Evolutionary conservation across 2,329 filamentous ascomycete species (phyloP).

Genomic region (Neofusicoccum sp.): DNA sequence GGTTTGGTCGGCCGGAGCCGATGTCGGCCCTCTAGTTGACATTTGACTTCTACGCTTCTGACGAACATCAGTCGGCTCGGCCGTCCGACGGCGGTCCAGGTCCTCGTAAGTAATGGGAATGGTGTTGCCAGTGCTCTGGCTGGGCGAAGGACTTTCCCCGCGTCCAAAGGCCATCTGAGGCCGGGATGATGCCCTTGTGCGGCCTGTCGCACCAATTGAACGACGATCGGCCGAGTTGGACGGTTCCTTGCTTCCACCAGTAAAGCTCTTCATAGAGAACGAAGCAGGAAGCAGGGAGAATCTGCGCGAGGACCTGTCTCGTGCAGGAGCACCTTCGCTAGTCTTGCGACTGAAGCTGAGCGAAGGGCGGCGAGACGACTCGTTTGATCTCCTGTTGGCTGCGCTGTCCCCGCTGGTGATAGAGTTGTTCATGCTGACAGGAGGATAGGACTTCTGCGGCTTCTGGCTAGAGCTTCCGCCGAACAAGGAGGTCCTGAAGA

Average conservation of each 20-base stretch:
- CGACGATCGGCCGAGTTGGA: slow-evolving; percentile 30
- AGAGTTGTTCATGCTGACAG: slow-evolving; percentile 83
- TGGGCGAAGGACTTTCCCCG: slow-evolving; percentile 47
- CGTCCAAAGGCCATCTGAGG: slow-evolving; percentile 47
- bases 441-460: slow-evolving; percentile 72
- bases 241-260: slow-evolving; percentile 39
- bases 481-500: slow-evolving; percentile 83
- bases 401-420: slow-evolving; percentile 61
- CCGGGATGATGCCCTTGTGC: slow-evolving; percentile 34
- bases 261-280: slow-evolving; percentile 49
- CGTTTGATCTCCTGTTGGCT: slow-evolving; percentile 51
- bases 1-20: slow-evolving; percentile 40
- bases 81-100: slow-evolving; percentile 32
- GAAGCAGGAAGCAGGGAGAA: slow-evolving; percentile 55
- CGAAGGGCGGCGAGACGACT: slow-evolving; percentile 52
- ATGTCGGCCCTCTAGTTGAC: slow-evolving; percentile 31
- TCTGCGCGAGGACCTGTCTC: slow-evolving; percentile 43
- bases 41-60: slow-evolving; percentile 16
- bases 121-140: slow-evolving; percentile 47
- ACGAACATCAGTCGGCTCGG: slow-evolving; percentile 7
- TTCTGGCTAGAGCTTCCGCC: slow-evolving; percentile 62
- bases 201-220: slow-evolving; percentile 25
- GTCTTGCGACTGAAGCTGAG: slow-evolving; percentile 54
- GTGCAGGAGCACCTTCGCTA: slow-evolving; percentile 40
- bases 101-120: slow-evolving; percentile 48